phyloP scores from a whole-genome alignment of 805 yeast species.

The Pichia gijzeniarum region DNA sequence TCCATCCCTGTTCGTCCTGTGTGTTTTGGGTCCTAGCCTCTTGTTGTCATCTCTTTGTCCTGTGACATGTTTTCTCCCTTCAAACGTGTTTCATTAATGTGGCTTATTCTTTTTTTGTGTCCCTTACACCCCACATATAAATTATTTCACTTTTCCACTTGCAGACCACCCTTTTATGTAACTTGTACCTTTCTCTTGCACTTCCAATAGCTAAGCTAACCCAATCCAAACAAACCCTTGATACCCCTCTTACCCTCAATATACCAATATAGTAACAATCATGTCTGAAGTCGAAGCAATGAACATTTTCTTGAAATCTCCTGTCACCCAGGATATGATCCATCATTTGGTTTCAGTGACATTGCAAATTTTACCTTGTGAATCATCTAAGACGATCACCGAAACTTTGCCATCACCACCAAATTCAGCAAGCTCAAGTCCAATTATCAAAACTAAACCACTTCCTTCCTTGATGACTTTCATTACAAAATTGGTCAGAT shows the following conservation, averaged over 20 bases:
- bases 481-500: slow-evolving; percentile 62
- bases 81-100: slow-evolving; percentile 1
- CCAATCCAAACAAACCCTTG: neutral
- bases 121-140: too few relatives aligned
- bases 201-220: too few relatives aligned
- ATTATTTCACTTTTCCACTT: too few relatives aligned
- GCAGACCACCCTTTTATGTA: too few relatives aligned
- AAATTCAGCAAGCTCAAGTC: slow-evolving; percentile 23
- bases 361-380: slow-evolving; percentile 61
- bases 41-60: neutral
- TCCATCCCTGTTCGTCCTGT: too few relatives aligned
- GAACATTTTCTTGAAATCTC: slow-evolving; percentile 51
- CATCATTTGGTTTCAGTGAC: slow-evolving; percentile 62
- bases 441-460: slow-evolving; percentile 32
- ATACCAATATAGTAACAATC: neutral
- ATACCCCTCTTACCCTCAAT: neutral
- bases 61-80: neutral
- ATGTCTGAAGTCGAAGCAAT: slow-evolving; percentile 54
- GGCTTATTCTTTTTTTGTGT: neutral
- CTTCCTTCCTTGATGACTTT: slow-evolving; percentile 71
- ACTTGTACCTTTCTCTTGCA: too few relatives aligned
- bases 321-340: slow-evolving; percentile 70
- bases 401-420: slow-evolving; percentile 30
- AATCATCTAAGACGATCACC: slow-evolving; percentile 32
- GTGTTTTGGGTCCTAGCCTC: too few relatives aligned